Evolutionary conservation across 2,329 filamentous ascomycete genomes (phyloP).

Genomic region (Exserohilum turcica): DNA sequence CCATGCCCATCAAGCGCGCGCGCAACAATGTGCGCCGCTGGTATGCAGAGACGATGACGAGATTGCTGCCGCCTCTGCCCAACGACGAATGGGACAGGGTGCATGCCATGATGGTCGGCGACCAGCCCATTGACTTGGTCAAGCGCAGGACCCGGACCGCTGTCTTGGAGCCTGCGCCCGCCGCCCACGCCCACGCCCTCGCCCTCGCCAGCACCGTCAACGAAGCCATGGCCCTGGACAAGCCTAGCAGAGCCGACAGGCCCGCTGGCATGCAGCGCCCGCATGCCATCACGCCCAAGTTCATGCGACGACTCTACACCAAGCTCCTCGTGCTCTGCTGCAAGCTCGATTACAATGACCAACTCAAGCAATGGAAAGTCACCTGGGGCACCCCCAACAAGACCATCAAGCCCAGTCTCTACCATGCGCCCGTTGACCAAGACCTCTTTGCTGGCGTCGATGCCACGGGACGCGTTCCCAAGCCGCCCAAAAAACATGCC

Average conservation of each 20-base stretch:
- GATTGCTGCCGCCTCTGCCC: conserved; percentile 53
- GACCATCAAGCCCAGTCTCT: conserved; percentile 14
- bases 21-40: conserved; percentile 52
- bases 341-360: conserved; percentile 47
- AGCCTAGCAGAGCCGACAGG: conserved; percentile 33
- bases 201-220: conserved; percentile 18
- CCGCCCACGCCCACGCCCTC: conserved; percentile 4
- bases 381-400: conserved; percentile 32
- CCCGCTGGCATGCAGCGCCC: conserved; percentile 32
- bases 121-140: conserved; percentile 31
- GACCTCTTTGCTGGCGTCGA: conserved; percentile 41
- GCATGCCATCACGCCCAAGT: conserved; percentile 49
- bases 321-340: conserved; percentile 51
- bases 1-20: conserved; percentile 53
- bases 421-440: conserved; percentile 25
- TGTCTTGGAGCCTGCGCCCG: background rate
- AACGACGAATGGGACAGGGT: conserved; percentile 52
- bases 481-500: conserved; percentile 6
- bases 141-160: conserved; percentile 25
- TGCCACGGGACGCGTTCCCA: conserved; percentile 16
- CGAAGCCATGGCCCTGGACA: conserved; percentile 30
- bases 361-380: conserved; percentile 32
- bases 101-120: conserved; percentile 47
- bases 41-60: conserved; percentile 51
- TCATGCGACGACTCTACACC: conserved; percentile 55